Evolutionary conservation across 2,329 filamentous ascomycete genomes (phyloP).

Genomic region (Epichloe uncinata): DNA sequence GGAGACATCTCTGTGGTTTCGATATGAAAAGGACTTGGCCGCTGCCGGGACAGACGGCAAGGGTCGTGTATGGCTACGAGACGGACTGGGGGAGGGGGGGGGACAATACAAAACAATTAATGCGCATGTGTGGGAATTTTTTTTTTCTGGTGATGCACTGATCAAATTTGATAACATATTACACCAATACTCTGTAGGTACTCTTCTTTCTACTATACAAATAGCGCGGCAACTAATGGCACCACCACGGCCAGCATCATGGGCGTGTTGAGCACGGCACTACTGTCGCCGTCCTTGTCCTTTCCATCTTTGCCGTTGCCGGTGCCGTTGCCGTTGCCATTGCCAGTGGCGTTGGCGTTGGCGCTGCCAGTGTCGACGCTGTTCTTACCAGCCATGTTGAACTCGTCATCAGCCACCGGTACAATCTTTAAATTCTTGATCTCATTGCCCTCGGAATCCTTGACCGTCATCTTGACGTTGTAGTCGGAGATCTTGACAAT

Average conservation of each 20-base stretch:
- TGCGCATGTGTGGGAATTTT: no score
- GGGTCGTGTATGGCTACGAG: constrained; percentile 4
- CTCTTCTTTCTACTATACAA: constrained; percentile 12
- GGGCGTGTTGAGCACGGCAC: constrained; percentile 17
- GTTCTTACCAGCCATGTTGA: constrained; percentile 34
- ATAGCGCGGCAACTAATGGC: constrained; percentile 22
- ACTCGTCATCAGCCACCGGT: constrained; percentile 28
- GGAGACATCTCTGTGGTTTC: constrained; percentile 6
- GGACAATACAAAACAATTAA: no score
- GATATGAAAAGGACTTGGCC: background rate
- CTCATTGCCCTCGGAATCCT: constrained; percentile 25
- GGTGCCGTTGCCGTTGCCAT: constrained; percentile 7
- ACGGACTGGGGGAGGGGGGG: background rate
- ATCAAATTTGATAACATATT: no score
- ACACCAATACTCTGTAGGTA: no score
- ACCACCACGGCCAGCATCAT: constrained; percentile 20
- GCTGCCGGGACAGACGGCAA: constrained; percentile 3
- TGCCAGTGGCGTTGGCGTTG: constrained; percentile 9
- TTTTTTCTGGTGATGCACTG: no score
- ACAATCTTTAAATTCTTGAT: constrained; percentile 35
- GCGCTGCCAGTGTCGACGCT: constrained; percentile 19
- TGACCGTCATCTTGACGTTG: constrained; percentile 35
- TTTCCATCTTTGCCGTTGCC: background rate
- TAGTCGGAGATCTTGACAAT: constrained; percentile 56
- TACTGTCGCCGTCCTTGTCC: constrained; percentile 11